phyloP scores from a whole-genome alignment of 257 asterid genomes.

The Ilex asprella region DNA sequence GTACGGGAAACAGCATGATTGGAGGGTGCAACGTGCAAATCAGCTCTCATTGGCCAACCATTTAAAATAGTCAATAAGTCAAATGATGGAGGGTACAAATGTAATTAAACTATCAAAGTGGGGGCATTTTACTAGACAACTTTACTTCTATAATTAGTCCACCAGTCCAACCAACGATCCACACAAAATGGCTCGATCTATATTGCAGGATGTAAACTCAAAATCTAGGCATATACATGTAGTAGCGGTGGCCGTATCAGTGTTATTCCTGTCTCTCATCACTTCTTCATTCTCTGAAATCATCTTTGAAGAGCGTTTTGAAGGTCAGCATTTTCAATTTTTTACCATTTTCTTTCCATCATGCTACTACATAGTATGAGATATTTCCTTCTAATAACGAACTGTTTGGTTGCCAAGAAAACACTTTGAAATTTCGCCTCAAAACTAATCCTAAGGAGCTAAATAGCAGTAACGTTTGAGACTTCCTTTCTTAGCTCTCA shows the following conservation, averaged over 20 bases:
- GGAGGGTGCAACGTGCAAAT: slow-evolving; percentile 35
- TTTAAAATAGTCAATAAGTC: slow-evolving; percentile 28
- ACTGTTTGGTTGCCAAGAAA: too few species aligned
- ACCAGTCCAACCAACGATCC: not conserved
- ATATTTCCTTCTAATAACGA: not conserved
- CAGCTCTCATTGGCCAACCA: slow-evolving; percentile 14
- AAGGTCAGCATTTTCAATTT: slow-evolving; percentile 30
- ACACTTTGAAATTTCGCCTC: too few species aligned
- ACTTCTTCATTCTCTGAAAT: slow-evolving; percentile 48
- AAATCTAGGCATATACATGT: not conserved
- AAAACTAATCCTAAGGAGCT: too few species aligned
- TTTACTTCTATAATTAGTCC: slow-evolving; percentile 20
- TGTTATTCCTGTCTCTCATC: slow-evolving; percentile 22
- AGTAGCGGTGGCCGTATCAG: slow-evolving; percentile 6
- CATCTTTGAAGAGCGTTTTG: slow-evolving; percentile 88
- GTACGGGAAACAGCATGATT: slow-evolving; percentile 29
- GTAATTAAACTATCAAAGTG: slow-evolving; percentile 17
- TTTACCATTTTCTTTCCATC: not conserved
- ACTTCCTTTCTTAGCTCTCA: too few species aligned
- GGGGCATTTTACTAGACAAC: slow-evolving; percentile 10
- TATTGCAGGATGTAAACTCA: slow-evolving; percentile 9
- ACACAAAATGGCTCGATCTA: slow-evolving; percentile 30
- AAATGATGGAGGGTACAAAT: slow-evolving; percentile 15
- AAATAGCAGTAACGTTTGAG: too few species aligned
- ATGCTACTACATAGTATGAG: not conserved